Evolutionary conservation across 768 basidiomycete genomes (phyloP).

Genomic region (Pisolithus marmoratus): DNA sequence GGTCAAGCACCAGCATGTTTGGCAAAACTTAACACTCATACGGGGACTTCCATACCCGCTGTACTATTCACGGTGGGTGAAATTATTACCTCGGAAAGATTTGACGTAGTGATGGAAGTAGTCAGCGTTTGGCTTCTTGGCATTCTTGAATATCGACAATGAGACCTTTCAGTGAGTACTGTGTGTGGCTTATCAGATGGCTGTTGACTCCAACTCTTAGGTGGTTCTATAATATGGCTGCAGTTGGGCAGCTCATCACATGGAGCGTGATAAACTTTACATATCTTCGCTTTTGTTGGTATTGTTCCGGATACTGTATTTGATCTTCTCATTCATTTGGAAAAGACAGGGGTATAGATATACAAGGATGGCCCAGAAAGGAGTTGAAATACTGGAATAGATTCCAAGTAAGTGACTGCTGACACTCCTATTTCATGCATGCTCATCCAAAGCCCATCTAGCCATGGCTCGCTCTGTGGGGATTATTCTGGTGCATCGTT

Average conservation of each 20-base stretch:
- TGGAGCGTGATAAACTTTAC: conserved; percentile 67
- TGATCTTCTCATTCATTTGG: background rate
- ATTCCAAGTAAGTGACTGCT: background rate
- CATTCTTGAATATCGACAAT: background rate
- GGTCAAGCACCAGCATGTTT: conserved; percentile 47
- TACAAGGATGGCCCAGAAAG: background rate
- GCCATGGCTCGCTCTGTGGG: conserved; percentile 65
- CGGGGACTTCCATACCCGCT: conserved; percentile 38
- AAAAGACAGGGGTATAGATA: background rate
- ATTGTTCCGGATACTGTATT: background rate
- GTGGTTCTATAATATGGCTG: conserved; percentile 65
- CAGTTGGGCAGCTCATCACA: conserved; percentile 59
- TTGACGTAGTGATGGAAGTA: conserved; percentile 11
- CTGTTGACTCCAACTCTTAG: conserved; percentile 15
- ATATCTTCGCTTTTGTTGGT: conserved; percentile 57
- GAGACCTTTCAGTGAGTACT: conserved; percentile 26
- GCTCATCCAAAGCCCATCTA: conserved; percentile 13
- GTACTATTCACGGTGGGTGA: conserved; percentile 20
- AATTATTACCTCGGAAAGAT: background rate
- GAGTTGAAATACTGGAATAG: background rate
- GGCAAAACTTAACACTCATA: conserved; percentile 34
- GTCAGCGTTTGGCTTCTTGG: conserved; percentile 32
- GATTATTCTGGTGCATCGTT: conserved; percentile 52
- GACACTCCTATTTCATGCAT: background rate
- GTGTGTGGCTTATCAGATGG: background rate